phyloP scores from a whole-genome alignment of 305 asterid species.

The Solanum chacoense region DNA sequence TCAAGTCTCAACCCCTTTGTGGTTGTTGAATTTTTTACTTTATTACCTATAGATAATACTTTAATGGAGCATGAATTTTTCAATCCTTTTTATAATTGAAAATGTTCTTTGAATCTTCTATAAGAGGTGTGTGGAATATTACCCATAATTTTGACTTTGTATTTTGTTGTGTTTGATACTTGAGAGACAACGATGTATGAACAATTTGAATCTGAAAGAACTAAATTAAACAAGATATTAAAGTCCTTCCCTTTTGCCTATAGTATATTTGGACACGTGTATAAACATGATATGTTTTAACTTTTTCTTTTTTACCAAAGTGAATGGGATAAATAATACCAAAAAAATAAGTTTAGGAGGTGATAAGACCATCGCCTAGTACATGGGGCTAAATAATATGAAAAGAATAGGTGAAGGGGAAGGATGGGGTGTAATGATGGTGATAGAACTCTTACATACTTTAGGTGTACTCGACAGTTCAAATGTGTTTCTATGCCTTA shows the following conservation, averaged over 20 bases:
- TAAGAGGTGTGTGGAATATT: neutral
- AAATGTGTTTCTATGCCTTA: neutral
- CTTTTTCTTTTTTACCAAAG: neutral
- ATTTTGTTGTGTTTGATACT: neutral
- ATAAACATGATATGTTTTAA: neutral
- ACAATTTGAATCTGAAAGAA: neutral
- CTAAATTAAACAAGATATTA: neutral
- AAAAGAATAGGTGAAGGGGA: neutral
- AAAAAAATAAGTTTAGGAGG: neutral
- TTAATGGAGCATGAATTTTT: neutral
- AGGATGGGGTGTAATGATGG: neutral
- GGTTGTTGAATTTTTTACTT: neutral
- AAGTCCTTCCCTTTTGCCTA: neutral
- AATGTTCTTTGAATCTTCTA: neutral
- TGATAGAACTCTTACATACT: neutral
- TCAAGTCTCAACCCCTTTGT: neutral
- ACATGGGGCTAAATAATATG: neutral
- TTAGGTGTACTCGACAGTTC: neutral
- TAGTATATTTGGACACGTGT: neutral
- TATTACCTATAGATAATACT: neutral
- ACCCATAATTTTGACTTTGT: neutral
- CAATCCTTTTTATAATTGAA: neutral
- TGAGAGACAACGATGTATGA: neutral
- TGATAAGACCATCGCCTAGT: neutral
- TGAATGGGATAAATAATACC: neutral